Evolutionary conservation across 768 basidiomycete species (phyloP).

Genomic region (Xerocomellus chrysenteron): DNA sequence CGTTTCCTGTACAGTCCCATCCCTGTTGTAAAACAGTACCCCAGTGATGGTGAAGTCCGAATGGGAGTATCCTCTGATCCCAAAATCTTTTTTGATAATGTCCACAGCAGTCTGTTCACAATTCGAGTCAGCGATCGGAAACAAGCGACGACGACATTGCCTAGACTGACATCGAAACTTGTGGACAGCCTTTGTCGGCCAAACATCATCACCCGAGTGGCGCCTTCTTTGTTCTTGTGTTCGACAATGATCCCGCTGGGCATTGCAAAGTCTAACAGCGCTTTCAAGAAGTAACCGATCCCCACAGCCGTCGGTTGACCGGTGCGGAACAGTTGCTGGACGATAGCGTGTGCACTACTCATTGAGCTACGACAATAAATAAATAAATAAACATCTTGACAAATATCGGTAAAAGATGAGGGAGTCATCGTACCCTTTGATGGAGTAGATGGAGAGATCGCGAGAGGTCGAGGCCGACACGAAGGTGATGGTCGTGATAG

Average conservation of each 20-base stretch:
- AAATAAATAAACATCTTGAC: not conserved
- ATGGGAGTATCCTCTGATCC: not conserved
- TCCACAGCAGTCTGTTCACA: not conserved
- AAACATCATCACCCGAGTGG: conserved; percentile 7
- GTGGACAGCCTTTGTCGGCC: conserved; percentile 2
- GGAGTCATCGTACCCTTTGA: too few species aligned
- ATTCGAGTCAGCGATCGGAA: not conserved
- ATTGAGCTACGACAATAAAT: not conserved
- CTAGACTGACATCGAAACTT: not conserved
- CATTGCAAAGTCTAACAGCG: conserved; percentile 38
- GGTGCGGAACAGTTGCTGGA: conserved; percentile 1
- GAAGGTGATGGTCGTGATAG: conserved; percentile 48
- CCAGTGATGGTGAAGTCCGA: not conserved
- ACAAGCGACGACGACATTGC: not conserved
- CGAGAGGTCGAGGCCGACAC: conserved; percentile 45
- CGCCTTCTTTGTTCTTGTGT: conserved; percentile 1
- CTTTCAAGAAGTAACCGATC: conserved; percentile 50
- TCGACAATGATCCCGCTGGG: conserved; percentile 1
- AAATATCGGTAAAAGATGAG: too few species aligned
- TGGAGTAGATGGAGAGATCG: too few species aligned
- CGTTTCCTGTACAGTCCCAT: not conserved
- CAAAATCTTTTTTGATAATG: not conserved
- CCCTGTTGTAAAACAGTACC: conserved; percentile 6
- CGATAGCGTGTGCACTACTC: conserved; percentile 8
- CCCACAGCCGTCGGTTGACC: conserved; percentile 10